phyloP scores from a whole-genome alignment of 305 asterid species.

The Fraxinus nigra region DNA sequence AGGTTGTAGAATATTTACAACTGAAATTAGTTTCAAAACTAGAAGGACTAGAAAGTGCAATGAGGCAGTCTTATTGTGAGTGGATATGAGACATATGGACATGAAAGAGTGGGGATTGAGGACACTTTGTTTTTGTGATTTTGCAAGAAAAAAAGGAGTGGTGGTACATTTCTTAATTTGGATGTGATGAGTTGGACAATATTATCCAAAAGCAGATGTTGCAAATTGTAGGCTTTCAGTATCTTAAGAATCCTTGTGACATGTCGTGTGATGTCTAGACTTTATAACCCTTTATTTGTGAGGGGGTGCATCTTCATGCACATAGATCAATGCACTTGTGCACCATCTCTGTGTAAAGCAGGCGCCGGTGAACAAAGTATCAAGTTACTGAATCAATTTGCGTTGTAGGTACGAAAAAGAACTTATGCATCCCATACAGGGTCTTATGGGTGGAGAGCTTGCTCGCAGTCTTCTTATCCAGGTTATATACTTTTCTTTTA shows the following conservation, averaged over 20 bases:
- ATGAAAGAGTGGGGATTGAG: neutral
- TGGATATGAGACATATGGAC: neutral
- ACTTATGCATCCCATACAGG: slow-evolving; percentile 85
- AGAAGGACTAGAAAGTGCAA: neutral
- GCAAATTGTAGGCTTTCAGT: slow-evolving; percentile 6
- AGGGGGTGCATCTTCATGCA: slow-evolving; percentile 6
- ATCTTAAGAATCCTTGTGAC: slow-evolving; percentile 2
- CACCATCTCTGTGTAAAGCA: slow-evolving; percentile 10
- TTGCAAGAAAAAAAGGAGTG: slow-evolving; percentile 9
- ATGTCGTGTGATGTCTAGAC: neutral
- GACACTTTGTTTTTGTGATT: neutral
- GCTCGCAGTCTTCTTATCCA: slow-evolving; percentile 87
- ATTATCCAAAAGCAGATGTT: slow-evolving; percentile 5
- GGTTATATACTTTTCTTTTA: slow-evolving; percentile 39
- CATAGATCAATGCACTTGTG: slow-evolving; percentile 7
- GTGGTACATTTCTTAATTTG: slow-evolving; percentile 13
- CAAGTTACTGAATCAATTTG: slow-evolving; percentile 17
- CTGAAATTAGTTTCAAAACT: neutral
- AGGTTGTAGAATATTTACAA: neutral
- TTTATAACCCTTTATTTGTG: neutral
- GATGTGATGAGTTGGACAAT: slow-evolving; percentile 8
- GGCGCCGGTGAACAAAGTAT: slow-evolving; percentile 5
- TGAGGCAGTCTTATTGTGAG: neutral
- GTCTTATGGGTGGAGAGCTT: slow-evolving; percentile 91
- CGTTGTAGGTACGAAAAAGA: slow-evolving; percentile 80